Evolutionary conservation across 1,139 yeast species (phyloP), one percentile per base, ranked within the genome.

Genomic region (Yamadazyma sp.): DNA sequence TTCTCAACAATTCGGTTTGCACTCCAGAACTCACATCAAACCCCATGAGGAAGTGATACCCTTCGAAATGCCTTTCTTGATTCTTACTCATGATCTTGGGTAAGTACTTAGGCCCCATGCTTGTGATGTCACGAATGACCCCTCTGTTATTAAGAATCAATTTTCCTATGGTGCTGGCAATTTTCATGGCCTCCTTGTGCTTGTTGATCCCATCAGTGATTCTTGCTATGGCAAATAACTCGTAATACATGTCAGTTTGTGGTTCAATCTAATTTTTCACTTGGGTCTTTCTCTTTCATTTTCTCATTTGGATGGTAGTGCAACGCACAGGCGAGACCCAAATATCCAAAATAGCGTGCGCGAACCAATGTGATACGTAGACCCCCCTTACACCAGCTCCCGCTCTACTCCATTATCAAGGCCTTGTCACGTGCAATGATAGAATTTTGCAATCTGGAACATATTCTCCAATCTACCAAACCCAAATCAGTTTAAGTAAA

Each of bases 31-130:
- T 84, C 2, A 89, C 76, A 58, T 92, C 98, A 59, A 92, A 92
- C 17, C 87, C 74, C 81, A 92, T 79, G 47, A 87, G 64, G 55
- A 91, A 91, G 54, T 88, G 92, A 45, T 83, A 84, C 2, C 97
- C 98, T 59, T 87, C 91, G 59, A 87, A 87, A 61, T 91, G 95
- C 48, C 81, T 76, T 59, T 89, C 96, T 59, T 91, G 95, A 57
- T 88, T 89, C 59, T 87, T 87, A 53, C 83, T 80, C 64, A 87
- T 76, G 48, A 91, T 79, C 51, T 81, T 83, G 14, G 98, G 97
- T 42, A 92, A 75, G 29, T 82, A 82, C 46, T 79, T 77, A 36
- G 83, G 77, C 1, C 97, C 97, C 63, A 89, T 66, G 49, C 91
- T 84, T 39, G 86, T 78, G 39, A 91, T 79, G 47, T 81, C 83